Percentiles rank a stretch among this genome's conserved stretches.
Evolutionary conservation across 1,284 basidiomycete genomes (phyloP).

Genomic region (Boletus albobrunnescens): DNA sequence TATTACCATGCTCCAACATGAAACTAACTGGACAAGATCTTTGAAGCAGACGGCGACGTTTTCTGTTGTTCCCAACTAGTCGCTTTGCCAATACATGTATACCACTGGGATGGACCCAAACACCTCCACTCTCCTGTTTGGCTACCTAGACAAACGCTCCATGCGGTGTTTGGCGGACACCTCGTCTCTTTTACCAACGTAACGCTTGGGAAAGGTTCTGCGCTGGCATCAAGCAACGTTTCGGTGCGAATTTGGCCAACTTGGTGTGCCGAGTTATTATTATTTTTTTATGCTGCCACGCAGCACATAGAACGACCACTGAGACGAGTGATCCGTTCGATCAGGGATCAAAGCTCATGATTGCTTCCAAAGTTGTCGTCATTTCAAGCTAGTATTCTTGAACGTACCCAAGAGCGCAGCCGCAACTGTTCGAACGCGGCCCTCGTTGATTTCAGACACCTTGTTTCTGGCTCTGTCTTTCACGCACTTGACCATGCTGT

Average conservation of each 20-base stretch:
- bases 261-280: background rate
- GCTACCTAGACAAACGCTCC: constrained; percentile 26
- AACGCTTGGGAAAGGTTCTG: constrained; percentile 3
- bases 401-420: constrained; percentile 4
- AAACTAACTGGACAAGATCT: constrained; percentile 21
- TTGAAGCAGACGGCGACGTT: constrained; percentile 8
- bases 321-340: constrained; percentile 13
- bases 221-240: constrained; percentile 11
- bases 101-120: constrained; percentile 27
- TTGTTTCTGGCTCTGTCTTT: constrained; percentile 22
- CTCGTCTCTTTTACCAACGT: constrained; percentile 13
- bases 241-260: constrained; percentile 18
- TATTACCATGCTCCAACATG: constrained; percentile 14
- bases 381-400: no score
- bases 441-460: constrained; percentile 19
- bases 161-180: constrained; percentile 21
- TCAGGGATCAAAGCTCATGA: constrained; percentile 17
- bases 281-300: background rate
- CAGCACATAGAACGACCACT: constrained; percentile 21
- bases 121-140: constrained; percentile 22
- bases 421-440: constrained; percentile 14
- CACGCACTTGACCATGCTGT: constrained; percentile 24
- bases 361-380: constrained; percentile 21
- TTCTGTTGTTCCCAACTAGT: constrained; percentile 5
- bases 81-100: constrained; percentile 25